Evolutionary conservation across 768 basidiomycete species (phyloP).

Genomic region (Pleurotus tuber-regium): DNA sequence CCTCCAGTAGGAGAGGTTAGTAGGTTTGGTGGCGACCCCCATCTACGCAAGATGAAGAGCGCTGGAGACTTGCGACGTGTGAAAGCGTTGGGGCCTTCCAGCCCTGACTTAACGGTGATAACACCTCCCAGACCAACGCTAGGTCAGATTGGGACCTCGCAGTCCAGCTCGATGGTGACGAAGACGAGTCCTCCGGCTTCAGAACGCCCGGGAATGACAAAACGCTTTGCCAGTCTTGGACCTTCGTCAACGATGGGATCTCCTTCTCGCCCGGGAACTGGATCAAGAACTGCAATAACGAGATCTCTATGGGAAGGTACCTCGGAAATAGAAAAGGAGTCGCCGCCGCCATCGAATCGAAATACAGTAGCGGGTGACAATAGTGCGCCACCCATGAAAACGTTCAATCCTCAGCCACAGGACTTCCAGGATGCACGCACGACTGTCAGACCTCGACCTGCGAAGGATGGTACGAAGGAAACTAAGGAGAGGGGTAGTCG

Average conservation of each 20-base stretch:
- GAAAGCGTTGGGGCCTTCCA: conserved; percentile 22
- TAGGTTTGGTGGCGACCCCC: conserved; percentile 44
- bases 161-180: conserved; percentile 67
- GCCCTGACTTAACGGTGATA: conserved; percentile 18
- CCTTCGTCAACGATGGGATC: conserved; percentile 41
- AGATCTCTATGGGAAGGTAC: conserved; percentile 53
- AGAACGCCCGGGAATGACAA: conserved; percentile 36
- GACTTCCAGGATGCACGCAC: conserved; percentile 10
- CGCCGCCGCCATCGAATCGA: conserved; percentile 6
- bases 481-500: conserved; percentile 66
- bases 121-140: conserved; percentile 32
- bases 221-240: conserved; percentile 71
- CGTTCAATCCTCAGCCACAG: conserved; percentile 12
- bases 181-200: conserved; percentile 33
- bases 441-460: background rate
- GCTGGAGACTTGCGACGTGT: conserved; percentile 72
- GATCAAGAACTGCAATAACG: conserved; percentile 38
- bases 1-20: conserved; percentile 36
- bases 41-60: conserved; percentile 83
- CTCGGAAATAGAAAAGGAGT: conserved; percentile 31
- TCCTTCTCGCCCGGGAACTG: conserved; percentile 35
- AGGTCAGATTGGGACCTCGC: conserved; percentile 56
- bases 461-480: conserved; percentile 23
- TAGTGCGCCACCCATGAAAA: conserved; percentile 14
- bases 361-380: conserved; percentile 7